Conservation (phyloP, 2,329 filamentous ascomycete genomes). For the Fusarium oxysporum region DNA sequence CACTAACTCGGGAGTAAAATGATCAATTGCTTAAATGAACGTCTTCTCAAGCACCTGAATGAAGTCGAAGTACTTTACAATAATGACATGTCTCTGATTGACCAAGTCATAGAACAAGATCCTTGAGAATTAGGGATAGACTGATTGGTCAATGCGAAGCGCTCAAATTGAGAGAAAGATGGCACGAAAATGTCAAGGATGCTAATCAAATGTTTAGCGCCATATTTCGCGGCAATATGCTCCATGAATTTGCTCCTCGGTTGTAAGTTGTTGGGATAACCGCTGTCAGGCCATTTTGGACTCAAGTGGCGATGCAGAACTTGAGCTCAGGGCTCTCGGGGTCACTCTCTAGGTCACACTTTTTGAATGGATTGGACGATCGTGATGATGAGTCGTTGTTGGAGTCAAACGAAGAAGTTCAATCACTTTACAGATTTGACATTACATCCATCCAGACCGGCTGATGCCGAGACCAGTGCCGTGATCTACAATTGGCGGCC, state of each 20-base stretch:
- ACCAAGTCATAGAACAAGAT: accelerated
- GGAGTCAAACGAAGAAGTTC: accelerated
- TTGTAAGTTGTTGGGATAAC: no score
- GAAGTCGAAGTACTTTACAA: accelerated
- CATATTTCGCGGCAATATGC: neutral
- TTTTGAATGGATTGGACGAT: no score
- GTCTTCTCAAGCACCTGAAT: neutral
- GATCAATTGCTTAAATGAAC: accelerated
- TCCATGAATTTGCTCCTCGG: no score
- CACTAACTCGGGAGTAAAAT: neutral
- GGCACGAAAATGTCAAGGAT: accelerated
- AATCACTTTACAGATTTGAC: neutral
- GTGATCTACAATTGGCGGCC: neutral
- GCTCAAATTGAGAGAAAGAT: accelerated
- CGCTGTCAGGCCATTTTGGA: neutral
- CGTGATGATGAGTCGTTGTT: no score
- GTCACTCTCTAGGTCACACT: no score
- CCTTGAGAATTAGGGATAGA: no score
- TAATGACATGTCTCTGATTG: accelerated
- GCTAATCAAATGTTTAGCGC: accelerated
- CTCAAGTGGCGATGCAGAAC: no score
- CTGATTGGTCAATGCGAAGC: accelerated
- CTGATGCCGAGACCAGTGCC: neutral
- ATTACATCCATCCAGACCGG: neutral
- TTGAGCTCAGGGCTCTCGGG: neutral